These are phyloP conservation scores for Fusarium pininemorale DNA, from an alignment of 2,329 filamentous ascomycete genomes.

Conservation along the genomic window DNA sequence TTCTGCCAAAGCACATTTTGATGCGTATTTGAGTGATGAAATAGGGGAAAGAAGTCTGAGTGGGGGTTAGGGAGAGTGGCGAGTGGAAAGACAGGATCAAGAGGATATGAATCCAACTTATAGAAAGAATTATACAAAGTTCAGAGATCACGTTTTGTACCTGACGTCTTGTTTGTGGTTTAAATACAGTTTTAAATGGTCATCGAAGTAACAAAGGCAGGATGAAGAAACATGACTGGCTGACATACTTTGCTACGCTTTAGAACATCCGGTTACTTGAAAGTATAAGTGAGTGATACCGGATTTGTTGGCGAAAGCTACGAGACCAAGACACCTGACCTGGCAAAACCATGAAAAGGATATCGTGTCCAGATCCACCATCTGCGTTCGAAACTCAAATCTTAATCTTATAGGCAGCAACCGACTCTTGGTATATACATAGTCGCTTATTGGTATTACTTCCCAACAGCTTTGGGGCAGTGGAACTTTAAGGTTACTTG, in stretches of 20 bases:
- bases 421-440: too few relatives aligned
- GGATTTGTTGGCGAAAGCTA: too few relatives aligned
- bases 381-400: background rate
- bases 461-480: background rate
- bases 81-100: background rate
- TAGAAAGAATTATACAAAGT: fast-evolving
- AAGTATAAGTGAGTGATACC: background rate
- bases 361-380: too few relatives aligned
- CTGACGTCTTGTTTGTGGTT: fast-evolving
- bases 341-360: fast-evolving
- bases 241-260: fast-evolving
- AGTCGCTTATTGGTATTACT: background rate
- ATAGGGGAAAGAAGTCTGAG: fast-evolving
- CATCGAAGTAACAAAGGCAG: fast-evolving
- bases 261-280: fast-evolving
- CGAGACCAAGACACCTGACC: fast-evolving
- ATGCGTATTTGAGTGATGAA: fast-evolving
- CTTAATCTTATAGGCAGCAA: background rate
- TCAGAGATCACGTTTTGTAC: too few relatives aligned
- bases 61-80: background rate
- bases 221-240: fast-evolving
- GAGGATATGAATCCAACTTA: fast-evolving
- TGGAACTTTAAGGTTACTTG: background rate
- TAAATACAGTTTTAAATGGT: fast-evolving
- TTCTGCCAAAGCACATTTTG: background rate